Conservation (phyloP, 345 rosid genomes). For the Passiflora organensis region DNA sequence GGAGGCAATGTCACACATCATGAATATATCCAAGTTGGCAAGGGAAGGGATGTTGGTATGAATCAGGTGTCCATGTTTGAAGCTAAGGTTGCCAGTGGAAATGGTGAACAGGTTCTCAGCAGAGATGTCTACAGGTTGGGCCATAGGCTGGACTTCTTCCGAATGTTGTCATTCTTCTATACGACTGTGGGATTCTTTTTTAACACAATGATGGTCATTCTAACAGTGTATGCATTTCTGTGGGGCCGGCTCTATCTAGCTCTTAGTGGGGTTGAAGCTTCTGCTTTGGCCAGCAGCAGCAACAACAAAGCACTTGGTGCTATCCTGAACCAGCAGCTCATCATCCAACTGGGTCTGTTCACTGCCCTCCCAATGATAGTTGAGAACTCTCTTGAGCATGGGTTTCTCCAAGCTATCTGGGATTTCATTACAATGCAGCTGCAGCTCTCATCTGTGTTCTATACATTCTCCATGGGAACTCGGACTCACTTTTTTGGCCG, state of each 20-base stretch:
- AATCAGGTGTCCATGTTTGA: conserved; percentile 98
- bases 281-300: conserved; percentile 46
- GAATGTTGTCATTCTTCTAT: conserved; percentile 95
- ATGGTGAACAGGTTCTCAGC: conserved; percentile 96
- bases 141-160: conserved; percentile 90
- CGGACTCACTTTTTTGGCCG: conserved; percentile 94
- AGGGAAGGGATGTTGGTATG: conserved; percentile 98
- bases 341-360: conserved; percentile 83
- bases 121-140: conserved; percentile 97
- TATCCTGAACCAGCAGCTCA: conserved; percentile 81
- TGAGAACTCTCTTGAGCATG: conserved; percentile 90
- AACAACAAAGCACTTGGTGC: conserved; percentile 54
- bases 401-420: conserved; percentile 89
- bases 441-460: conserved; percentile 91
- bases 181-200: conserved; percentile 90
- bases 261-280: conserved; percentile 82
- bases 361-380: conserved; percentile 98
- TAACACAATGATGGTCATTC: conserved; percentile 88
- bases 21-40: conserved; percentile 95
- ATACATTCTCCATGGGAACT: conserved; percentile 96
- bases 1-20: conserved; percentile 98
- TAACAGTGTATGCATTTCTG: conserved; percentile 86
- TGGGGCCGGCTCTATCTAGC: conserved; percentile 96
- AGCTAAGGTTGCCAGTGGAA: conserved; percentile 99
- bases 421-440: conserved; percentile 95